Conservation (phyloP, 371 early-diverging fungal species). For the Cokeromyces recurvatus region DNA sequence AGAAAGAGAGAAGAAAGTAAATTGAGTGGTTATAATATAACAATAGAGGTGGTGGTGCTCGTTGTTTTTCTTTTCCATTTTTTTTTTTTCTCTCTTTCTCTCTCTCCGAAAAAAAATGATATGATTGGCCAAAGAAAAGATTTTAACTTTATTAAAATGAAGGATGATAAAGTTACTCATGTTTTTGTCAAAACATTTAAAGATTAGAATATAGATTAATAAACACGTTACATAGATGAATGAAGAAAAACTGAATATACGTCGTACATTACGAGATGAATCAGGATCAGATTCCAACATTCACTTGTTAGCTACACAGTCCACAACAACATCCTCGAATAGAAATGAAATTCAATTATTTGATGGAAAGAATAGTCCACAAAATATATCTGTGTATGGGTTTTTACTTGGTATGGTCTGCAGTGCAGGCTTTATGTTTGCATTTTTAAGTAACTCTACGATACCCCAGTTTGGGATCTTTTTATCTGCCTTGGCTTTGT, state of each 20-base stretch:
- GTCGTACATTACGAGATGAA: slow-evolving; percentile 6
- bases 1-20: slow-evolving; percentile 1
- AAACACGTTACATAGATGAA: too few relatives aligned
- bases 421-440: slow-evolving; percentile 50
- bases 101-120: background rate
- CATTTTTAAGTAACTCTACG: slow-evolving; percentile 17
- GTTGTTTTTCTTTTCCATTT: background rate
- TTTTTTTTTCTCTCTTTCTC: background rate
- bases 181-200: too few relatives aligned
- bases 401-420: slow-evolving; percentile 58
- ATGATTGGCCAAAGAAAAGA: too few relatives aligned
- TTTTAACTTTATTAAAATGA: too few relatives aligned
- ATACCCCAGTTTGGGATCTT: slow-evolving; percentile 62
- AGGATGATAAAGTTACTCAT: too few relatives aligned
- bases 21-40: too few relatives aligned
- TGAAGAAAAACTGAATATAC: slow-evolving; percentile 11
- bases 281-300: slow-evolving; percentile 12
- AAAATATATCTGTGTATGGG: slow-evolving; percentile 69
- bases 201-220: too few relatives aligned
- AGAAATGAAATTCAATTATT: slow-evolving; percentile 42
- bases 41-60: too few relatives aligned
- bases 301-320: slow-evolving; percentile 1
- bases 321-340: background rate
- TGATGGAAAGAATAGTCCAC: slow-evolving; percentile 66
- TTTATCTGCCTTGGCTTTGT: slow-evolving; percentile 56